A percentile compares a stretch with the other conserved stretches of the same genome.
phyloP scores from a whole-genome alignment of 164 flowering plant genomes.

The Nymphaea colorata region DNA sequence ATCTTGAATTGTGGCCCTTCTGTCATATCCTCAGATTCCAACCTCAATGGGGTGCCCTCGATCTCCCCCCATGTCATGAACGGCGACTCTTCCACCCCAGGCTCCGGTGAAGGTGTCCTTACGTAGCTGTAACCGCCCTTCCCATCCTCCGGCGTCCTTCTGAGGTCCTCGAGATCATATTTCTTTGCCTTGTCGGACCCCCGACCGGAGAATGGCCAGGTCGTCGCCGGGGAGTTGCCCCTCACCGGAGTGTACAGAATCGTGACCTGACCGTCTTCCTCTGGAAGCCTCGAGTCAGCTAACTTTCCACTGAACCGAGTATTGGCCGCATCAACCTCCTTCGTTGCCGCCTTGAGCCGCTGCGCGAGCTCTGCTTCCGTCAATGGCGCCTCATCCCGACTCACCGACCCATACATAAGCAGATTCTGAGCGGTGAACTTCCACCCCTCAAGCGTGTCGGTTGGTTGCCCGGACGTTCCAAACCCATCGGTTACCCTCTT shows the following conservation, averaged over 20 bases:
- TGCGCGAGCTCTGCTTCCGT: constrained; percentile 61
- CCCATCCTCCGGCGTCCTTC: constrained; percentile 67
- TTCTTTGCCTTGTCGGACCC: constrained; percentile 53
- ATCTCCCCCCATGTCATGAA: constrained; percentile 98
- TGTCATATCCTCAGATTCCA: constrained; percentile 76
- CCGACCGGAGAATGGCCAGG: constrained; percentile 25
- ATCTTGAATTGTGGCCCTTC: constrained; percentile 77
- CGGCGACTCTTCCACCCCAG: constrained; percentile 87
- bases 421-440: constrained; percentile 75
- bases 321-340: constrained; percentile 45
- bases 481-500: constrained; percentile 77
- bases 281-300: constrained; percentile 47
- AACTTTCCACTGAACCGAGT: constrained; percentile 73
- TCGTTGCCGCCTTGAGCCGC: constrained; percentile 60
- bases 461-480: constrained; percentile 89
- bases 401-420: constrained; percentile 81
- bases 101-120: constrained; percentile 85
- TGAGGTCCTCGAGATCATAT: constrained; percentile 86
- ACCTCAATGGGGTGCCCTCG: constrained; percentile 88
- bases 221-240: constrained; percentile 53
- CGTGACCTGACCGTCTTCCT: constrained; percentile 49
- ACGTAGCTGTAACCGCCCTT: constrained; percentile 81
- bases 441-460: constrained; percentile 73
- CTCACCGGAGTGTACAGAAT: constrained; percentile 67
- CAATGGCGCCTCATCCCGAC: constrained; percentile 60